Percentiles rank a stretch among this genome's conserved stretches.
phyloP scores from a whole-genome alignment of 306 rosid genomes.

The Malus sieversii region DNA sequence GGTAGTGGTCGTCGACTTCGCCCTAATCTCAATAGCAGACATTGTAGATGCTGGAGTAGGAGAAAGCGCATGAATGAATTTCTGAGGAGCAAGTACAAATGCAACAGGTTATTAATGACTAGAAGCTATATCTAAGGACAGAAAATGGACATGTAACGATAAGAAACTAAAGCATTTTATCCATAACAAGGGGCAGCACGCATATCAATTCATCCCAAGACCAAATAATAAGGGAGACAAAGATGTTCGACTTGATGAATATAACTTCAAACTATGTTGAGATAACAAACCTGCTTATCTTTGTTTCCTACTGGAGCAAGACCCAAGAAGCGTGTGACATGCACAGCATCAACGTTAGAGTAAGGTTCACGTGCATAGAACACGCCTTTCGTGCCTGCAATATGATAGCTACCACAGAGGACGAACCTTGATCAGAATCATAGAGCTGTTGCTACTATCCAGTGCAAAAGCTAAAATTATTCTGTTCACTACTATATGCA shows the following conservation, averaged over 20 bases:
- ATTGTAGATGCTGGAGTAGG: constrained; percentile 84
- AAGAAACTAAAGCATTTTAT: not conserved
- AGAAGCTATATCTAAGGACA: constrained; percentile 15
- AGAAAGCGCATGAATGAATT: constrained; percentile 93
- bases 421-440: constrained; percentile 21
- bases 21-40: constrained; percentile 72
- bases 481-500: not conserved
- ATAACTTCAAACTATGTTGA: not conserved
- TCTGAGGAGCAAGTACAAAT: constrained; percentile 45
- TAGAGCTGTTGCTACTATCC: not conserved
- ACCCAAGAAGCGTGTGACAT: constrained; percentile 91
- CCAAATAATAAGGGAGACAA: not conserved
- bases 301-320: constrained; percentile 90
- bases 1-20: constrained; percentile 62
- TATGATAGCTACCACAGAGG: constrained; percentile 67
- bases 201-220: not conserved
- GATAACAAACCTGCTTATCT: constrained; percentile 70
- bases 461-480: not conserved
- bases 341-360: constrained; percentile 76
- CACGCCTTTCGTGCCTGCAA: constrained; percentile 76
- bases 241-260: not conserved
- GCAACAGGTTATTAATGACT: constrained; percentile 15
- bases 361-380: constrained; percentile 90
- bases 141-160: not conserved
- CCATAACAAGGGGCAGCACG: not conserved